Percentiles rank a stretch among this genome's conserved stretches.
phyloP scores from a whole-genome alignment of 805 yeast species.

The Ogataea ramenticola region DNA sequence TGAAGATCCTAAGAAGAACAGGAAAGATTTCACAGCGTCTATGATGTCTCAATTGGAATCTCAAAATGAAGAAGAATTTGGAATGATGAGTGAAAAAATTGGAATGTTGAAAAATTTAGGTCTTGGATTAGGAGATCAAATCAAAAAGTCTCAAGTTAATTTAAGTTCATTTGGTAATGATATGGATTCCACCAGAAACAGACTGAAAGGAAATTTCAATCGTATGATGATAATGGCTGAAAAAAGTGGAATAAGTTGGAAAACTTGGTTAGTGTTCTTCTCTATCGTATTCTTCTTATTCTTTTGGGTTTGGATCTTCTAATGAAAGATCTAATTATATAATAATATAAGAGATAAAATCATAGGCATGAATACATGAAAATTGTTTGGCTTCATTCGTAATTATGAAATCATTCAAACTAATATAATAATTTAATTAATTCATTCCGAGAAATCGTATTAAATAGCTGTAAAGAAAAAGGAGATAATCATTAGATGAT shows the following conservation, averaged over 20 bases:
- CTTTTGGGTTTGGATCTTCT: constrained; percentile 33
- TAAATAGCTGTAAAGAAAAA: neutral
- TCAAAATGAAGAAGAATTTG: constrained; percentile 55
- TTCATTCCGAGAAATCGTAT: no score
- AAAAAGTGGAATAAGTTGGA: constrained; percentile 55
- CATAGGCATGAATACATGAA: no score
- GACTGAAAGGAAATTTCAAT: constrained; percentile 44
- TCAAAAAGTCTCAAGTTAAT: constrained; percentile 27
- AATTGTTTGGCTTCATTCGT: no score
- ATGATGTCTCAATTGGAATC: constrained; percentile 55
- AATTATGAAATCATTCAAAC: no score
- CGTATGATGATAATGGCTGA: constrained; percentile 60
- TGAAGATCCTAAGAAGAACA: constrained; percentile 17
- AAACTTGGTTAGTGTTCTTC: constrained; percentile 50
- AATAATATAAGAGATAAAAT: no score
- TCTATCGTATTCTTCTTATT: constrained; percentile 36
- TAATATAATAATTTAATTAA: no score
- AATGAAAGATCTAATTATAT: neutral
- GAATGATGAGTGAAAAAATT: constrained; percentile 47
- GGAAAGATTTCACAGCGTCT: constrained; percentile 41
- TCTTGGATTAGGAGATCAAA: constrained; percentile 57
- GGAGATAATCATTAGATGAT: neutral
- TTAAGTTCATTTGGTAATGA: constrained; percentile 21
- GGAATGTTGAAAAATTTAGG: constrained; percentile 48
- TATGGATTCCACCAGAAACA: constrained; percentile 26